phyloP scores from a whole-genome alignment of 2,329 filamentous ascomycete species.

The Trichoderma sp. region DNA sequence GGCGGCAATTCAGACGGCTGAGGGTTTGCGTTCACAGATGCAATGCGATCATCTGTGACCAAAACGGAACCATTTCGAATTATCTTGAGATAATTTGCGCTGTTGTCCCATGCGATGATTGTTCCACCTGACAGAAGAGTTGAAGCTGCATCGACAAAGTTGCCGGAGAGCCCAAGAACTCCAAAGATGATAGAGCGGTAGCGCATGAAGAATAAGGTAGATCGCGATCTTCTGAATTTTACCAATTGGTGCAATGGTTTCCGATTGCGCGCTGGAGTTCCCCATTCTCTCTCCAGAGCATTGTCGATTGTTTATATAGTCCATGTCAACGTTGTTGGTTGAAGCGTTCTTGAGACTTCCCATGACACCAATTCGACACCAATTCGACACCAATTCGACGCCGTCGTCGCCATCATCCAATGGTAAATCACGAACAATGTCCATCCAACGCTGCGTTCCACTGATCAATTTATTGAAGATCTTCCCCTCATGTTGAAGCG shows the following conservation, averaged over 20 bases:
- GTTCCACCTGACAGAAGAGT: conserved; percentile 37
- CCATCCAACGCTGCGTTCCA: not conserved
- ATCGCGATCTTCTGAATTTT: not conserved
- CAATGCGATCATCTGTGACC: conserved; percentile 39
- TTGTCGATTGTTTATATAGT: not conserved
- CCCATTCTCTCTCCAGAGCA: not conserved
- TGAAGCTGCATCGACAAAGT: not conserved
- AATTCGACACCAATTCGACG: not conserved
- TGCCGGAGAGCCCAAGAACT: not conserved
- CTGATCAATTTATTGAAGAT: not conserved
- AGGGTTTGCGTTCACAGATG: conserved; percentile 31
- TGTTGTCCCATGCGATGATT: conserved; percentile 41
- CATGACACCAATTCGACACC: not conserved
- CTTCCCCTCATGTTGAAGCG: not conserved
- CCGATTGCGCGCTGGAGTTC: not conserved
- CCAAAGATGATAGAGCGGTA: not conserved
- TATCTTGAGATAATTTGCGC: conserved; percentile 34
- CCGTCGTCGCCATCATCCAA: not conserved
- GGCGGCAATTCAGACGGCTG: not conserved
- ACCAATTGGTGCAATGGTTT: not conserved
- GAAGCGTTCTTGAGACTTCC: not conserved
- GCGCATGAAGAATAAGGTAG: not conserved
- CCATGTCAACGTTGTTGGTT: not conserved
- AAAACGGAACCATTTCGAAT: conserved; percentile 42
- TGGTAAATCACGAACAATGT: not conserved